phyloP scores from a whole-genome alignment of 1,284 basidiomycete species.

The Stygiomarasmius scandens region DNA sequence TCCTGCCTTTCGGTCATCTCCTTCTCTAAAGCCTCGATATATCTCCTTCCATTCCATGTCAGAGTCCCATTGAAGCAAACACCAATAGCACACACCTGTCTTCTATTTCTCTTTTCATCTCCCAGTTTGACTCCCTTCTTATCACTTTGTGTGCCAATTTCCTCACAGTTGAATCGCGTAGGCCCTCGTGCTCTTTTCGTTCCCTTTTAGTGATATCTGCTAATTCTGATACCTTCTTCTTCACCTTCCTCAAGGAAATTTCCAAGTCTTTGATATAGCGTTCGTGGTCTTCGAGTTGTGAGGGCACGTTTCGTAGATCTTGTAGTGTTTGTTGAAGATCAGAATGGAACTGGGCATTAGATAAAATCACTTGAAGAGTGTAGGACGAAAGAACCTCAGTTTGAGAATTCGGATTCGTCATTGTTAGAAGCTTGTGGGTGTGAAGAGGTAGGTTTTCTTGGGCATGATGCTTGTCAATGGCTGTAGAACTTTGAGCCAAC shows the following conservation, averaged over 20 bases:
- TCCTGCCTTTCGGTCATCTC: constrained; percentile 40
- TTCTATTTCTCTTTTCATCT: constrained; percentile 42
- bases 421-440: too few relatives aligned
- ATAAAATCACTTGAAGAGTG: constrained; percentile 34
- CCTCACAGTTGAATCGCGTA: constrained; percentile 40
- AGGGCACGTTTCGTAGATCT: constrained; percentile 41
- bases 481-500: too few relatives aligned
- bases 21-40: constrained; percentile 43
- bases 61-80: background rate
- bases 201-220: constrained; percentile 43
- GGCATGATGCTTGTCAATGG: too few relatives aligned
- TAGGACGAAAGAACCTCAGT: constrained; percentile 18
- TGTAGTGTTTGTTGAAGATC: constrained; percentile 35
- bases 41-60: constrained; percentile 33
- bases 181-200: constrained; percentile 40
- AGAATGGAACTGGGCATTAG: constrained; percentile 39
- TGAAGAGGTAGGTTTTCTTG: too few relatives aligned
- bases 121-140: constrained; percentile 40
- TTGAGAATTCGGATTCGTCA: background rate
- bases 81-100: constrained; percentile 35
- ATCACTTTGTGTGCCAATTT: constrained; percentile 39
- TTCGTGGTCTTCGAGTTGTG: constrained; percentile 37
- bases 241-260: constrained; percentile 24
- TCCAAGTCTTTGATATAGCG: constrained; percentile 37
- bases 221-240: constrained; percentile 29